Evolutionary conservation across 108 stramenopile species (phyloP).

Genomic region (Nitzschia sp.): DNA sequence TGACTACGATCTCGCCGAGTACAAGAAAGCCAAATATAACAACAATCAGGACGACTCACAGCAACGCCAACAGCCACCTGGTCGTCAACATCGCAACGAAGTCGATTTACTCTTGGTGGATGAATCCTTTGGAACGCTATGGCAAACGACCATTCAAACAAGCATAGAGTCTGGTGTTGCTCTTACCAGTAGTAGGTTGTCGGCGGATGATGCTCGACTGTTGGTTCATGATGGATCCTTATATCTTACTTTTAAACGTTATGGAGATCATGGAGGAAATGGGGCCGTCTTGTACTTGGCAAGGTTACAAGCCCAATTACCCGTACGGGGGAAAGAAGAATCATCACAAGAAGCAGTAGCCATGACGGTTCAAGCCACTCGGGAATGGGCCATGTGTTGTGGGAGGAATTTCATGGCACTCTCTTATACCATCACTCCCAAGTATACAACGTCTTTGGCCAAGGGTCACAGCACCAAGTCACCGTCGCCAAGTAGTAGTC

Average conservation of each 20-base stretch:
- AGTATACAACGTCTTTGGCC: neutral
- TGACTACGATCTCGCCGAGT: constrained; percentile 31
- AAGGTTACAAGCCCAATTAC: neutral
- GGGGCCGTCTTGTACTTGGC: constrained; percentile 5
- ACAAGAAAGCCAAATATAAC: neutral
- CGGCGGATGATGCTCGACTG: constrained; percentile 67
- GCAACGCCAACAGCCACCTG: neutral
- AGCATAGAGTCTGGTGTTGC: constrained; percentile 23
- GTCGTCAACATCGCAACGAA: constrained; percentile 36
- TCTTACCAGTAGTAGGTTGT: neutral
- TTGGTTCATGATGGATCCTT: constrained; percentile 54
- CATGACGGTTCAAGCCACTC: constrained; percentile 7
- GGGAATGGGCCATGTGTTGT: constrained; percentile 67
- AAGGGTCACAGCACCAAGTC: neutral
- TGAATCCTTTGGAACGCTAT: constrained; percentile 39
- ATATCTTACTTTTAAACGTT: constrained; percentile 55
- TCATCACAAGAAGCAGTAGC: neutral
- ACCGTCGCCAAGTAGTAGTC: neutral
- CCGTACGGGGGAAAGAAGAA: neutral
- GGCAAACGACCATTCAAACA: constrained; percentile 51
- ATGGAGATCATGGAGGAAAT: neutral
- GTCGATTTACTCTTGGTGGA: constrained; percentile 45
- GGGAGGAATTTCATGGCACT: constrained; percentile 78
- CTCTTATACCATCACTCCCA: neutral
- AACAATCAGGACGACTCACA: constrained; percentile 23